These are phyloP conservation scores for Amanita muscaria DNA, from an alignment of 768 basidiomycete species.

Conservation along the genomic window DNA sequence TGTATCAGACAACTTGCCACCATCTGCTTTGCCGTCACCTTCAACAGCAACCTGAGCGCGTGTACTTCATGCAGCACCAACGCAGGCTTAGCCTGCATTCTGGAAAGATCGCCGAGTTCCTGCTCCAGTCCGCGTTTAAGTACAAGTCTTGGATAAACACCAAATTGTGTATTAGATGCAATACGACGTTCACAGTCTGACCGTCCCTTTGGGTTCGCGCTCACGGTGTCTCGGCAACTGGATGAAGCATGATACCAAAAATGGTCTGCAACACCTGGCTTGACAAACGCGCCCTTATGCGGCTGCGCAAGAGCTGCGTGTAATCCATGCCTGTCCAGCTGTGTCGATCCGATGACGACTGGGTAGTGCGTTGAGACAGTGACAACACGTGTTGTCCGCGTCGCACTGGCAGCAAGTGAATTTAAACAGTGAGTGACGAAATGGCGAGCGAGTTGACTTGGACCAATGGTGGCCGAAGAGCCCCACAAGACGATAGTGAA, in stretches of 20 bases:
- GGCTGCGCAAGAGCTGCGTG: slow-evolving; percentile 71
- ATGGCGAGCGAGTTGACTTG: too few species aligned
- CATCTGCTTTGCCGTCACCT: slow-evolving; percentile 73
- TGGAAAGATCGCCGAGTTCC: slow-evolving; percentile 75
- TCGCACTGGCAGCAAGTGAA: too few species aligned
- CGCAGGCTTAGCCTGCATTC: slow-evolving; percentile 73
- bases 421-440: too few species aligned
- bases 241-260: slow-evolving; percentile 69
- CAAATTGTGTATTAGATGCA: slow-evolving; percentile 91
- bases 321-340: slow-evolving; percentile 81
- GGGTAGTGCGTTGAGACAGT: too few species aligned
- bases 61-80: slow-evolving; percentile 60
- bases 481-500: too few species aligned
- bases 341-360: too few species aligned
- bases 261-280: slow-evolving; percentile 57
- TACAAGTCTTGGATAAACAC: slow-evolving; percentile 86
- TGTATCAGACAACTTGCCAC: slow-evolving; percentile 78
- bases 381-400: too few species aligned
- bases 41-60: slow-evolving; percentile 71
- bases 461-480: too few species aligned
- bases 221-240: slow-evolving; percentile 58
- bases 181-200: slow-evolving; percentile 79
- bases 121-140: slow-evolving; percentile 57
- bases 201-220: slow-evolving; percentile 74
- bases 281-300: slow-evolving; percentile 80